Conservation (phyloP, 345 rosid species). For the Pelargonium nanum region DNA sequence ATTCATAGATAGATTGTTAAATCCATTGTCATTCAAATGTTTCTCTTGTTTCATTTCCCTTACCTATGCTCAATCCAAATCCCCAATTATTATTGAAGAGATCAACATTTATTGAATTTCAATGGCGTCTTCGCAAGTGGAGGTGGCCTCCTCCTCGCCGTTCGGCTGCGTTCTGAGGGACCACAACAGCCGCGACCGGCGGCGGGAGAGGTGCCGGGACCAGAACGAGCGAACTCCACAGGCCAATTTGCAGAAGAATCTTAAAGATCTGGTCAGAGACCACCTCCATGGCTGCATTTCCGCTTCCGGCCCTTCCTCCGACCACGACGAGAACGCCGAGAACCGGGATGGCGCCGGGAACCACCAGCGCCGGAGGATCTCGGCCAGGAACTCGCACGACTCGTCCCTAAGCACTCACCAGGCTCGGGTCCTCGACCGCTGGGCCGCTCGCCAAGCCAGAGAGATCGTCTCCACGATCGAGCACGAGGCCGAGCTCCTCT, state of each 20-base stretch:
- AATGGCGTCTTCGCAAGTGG: slow-evolving; percentile 71
- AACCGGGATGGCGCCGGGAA: not conserved
- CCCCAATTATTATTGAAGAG: too few relatives aligned
- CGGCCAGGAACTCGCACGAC: not conserved
- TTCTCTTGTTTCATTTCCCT: too few relatives aligned
- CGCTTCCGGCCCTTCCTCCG: slow-evolving; percentile 14
- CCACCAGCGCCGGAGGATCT: not conserved
- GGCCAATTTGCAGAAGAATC: slow-evolving; percentile 46
- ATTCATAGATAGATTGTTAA: too few relatives aligned
- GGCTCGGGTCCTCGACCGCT: slow-evolving; percentile 26
- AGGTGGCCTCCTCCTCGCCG: slow-evolving; percentile 46
- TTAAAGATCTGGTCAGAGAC: slow-evolving; percentile 52
- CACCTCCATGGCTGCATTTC: slow-evolving; percentile 32
- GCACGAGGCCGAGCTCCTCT: slow-evolving; percentile 15
- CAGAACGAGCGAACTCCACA: slow-evolving; percentile 28
- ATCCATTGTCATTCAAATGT: too few relatives aligned
- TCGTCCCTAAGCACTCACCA: slow-evolving; percentile 6
- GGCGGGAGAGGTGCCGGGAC: slow-evolving; percentile 36
- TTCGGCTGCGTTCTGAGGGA: slow-evolving; percentile 56
- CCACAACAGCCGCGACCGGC: slow-evolving; percentile 25
- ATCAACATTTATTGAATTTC: not conserved
- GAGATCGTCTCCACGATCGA: slow-evolving; percentile 25
- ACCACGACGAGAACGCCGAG: slow-evolving; percentile 10
- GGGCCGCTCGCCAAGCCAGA: slow-evolving; percentile 35
- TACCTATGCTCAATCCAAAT: too few relatives aligned